Conservation (phyloP, 192 early-diverging fungal genomes). For the Thamnidium elegans region DNA sequence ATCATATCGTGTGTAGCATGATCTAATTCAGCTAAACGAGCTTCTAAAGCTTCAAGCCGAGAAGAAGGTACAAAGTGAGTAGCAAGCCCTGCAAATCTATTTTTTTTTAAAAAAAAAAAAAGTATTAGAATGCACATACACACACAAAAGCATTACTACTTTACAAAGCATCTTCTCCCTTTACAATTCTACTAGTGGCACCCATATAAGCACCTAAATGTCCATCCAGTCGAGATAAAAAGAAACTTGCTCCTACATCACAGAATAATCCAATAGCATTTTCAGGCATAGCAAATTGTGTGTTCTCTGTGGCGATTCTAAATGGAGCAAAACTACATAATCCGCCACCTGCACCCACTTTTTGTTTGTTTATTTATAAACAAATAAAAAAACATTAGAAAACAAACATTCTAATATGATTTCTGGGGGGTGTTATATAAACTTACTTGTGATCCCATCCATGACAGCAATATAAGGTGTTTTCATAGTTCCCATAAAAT, state of each 20-base stretch:
- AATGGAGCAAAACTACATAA: conserved; percentile 92
- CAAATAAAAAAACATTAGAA: too few species aligned
- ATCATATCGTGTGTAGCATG: conserved; percentile 75
- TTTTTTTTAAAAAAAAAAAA: too few species aligned
- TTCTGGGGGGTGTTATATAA: too few species aligned
- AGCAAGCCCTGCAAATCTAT: conserved; percentile 84
- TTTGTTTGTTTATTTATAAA: too few species aligned
- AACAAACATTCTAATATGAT: too few species aligned
- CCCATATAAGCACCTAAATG: conserved; percentile 89
- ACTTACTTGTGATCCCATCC: conserved; percentile 77
- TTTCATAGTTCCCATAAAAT: conserved; percentile 82
- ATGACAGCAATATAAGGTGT: conserved; percentile 91
- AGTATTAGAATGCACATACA: neutral
- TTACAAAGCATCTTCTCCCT: conserved; percentile 82
- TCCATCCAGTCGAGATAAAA: conserved; percentile 92
- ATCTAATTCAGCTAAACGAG: conserved; percentile 78
- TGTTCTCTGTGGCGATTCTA: conserved; percentile 93
- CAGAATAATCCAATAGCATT: conserved; percentile 94
- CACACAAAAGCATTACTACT: conserved; percentile 14
- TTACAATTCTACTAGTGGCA: conserved; percentile 75
- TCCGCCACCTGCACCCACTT: conserved; percentile 98
- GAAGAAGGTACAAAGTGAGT: conserved; percentile 94
- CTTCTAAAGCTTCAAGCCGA: conserved; percentile 73
- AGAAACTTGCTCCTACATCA: conserved; percentile 95
- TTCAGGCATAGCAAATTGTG: conserved; percentile 98